Base-by-base conservation (phyloP, 2,329 filamentous ascomycete species). In the Knoxdaviesia capensis region DNA sequence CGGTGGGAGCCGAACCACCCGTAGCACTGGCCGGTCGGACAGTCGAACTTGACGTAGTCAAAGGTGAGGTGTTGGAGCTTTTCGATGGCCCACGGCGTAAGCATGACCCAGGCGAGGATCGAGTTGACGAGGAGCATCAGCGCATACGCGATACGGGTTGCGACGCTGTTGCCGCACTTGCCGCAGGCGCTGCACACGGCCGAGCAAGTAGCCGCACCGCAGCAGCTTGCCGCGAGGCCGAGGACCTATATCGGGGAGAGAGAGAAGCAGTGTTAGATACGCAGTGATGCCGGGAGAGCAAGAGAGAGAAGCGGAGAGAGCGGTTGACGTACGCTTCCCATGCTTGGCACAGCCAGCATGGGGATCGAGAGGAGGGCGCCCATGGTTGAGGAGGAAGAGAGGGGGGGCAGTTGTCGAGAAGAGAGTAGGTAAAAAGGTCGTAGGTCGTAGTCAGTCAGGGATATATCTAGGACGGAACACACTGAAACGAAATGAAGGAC, bases 71-170 rank as follows among this genome's bases (percentile, higher is more conserved):
- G 76, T 61, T 96, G 78, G 5, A 98, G 69, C 58, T 96, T 96
- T 54, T 94, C 84, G 56, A 98, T 83, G 33, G 90, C 90, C 90
- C 90, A 98, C 42, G 86, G 84, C 28, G 90, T 98, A 63, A 98
- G 85, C 85, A 96, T 94, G 51, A 98, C 84, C 90, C 90, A 98
- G 34, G 90, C 88, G 41, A 96, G 59, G 49, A 96, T 94, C 45
- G 88, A 94, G 69, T 98, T 98, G 60, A 96, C 64, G 50, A 98
- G 77, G 43, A 98, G 81, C 48, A 98, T 80, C 54, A 96, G 74
- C 48, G 90, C 87, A 58, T 94, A 94, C 54, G 83, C 88, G 63
- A 96, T 92, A 66, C 90, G 84, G 50, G 90, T 98, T 44, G 87
- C 87, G 63, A 96, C 87, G 63, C 86, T 93, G 68, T 94, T 96